Evolutionary conservation across 2,329 filamentous ascomycete species (phyloP).

Genomic region (Trichoderma brevicompactum): DNA sequence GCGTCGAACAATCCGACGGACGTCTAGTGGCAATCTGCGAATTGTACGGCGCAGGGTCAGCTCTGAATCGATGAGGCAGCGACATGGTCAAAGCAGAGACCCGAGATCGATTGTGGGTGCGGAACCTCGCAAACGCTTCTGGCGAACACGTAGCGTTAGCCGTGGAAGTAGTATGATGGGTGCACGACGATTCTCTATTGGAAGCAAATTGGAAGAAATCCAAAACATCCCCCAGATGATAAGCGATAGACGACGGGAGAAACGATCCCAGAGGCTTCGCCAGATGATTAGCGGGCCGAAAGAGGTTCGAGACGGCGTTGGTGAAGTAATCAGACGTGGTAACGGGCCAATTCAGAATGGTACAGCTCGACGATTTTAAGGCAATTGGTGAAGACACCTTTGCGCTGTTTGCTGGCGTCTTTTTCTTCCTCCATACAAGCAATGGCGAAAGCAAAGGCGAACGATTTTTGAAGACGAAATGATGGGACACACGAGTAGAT

Average conservation of each 20-base stretch:
- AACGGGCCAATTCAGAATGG: constrained; percentile 30
- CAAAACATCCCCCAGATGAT: constrained; percentile 59
- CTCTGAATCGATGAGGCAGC: constrained; percentile 46
- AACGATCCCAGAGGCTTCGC: constrained; percentile 61
- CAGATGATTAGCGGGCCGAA: constrained; percentile 64
- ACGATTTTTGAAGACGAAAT: constrained; percentile 21
- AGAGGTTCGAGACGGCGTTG: constrained; percentile 62
- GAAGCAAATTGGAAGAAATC: constrained; percentile 56
- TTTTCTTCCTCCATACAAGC: constrained; percentile 4
- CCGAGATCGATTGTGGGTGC: constrained; percentile 43
- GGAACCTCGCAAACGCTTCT: constrained; percentile 37
- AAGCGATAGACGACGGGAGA: constrained; percentile 63
- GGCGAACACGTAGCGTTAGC: constrained; percentile 40
- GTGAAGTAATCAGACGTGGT: constrained; percentile 57
- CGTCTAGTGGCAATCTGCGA: constrained; percentile 62
- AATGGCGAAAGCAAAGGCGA: not conserved
- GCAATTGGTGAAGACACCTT: not conserved
- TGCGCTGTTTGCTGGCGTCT: not conserved
- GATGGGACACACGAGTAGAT: constrained; percentile 17
- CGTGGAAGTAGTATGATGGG: constrained; percentile 36
- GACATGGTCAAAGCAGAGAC: constrained; percentile 37
- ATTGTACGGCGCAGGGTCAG: constrained; percentile 61
- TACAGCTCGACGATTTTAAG: constrained; percentile 10
- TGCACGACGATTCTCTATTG: constrained; percentile 46
- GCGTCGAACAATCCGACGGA: constrained; percentile 62